Evolutionary conservation across 169 alveolate species (phyloP).

Genomic region (Plasmodium knowlesi): DNA sequence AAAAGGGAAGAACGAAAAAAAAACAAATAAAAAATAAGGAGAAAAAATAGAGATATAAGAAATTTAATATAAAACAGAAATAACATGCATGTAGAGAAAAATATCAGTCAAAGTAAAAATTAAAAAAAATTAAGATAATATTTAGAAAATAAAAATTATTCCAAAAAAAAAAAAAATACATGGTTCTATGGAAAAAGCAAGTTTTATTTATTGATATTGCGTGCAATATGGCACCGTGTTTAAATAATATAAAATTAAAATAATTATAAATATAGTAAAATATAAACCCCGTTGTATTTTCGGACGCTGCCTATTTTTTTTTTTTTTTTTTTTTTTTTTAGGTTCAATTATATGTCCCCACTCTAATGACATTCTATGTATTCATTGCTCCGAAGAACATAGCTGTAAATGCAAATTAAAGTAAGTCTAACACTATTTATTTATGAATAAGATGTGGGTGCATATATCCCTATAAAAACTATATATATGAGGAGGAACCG

Average conservation of each 20-base stretch:
- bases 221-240: background rate
- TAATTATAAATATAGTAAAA: background rate
- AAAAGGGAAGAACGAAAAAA: background rate
- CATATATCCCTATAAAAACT: background rate
- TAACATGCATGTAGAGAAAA: background rate
- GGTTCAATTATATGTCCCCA: constrained; percentile 69
- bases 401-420: constrained; percentile 41
- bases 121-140: background rate
- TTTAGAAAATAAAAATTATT: background rate
- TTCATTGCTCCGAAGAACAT: constrained; percentile 53
- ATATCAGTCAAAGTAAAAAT: background rate
- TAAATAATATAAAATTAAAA: background rate
- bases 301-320: background rate
- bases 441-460: background rate
- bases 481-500: background rate
- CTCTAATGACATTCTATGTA: constrained; percentile 45
- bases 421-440: background rate
- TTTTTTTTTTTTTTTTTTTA: constrained; percentile 5
- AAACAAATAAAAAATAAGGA: background rate
- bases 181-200: background rate
- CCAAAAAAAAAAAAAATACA: background rate
- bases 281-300: background rate
- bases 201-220: background rate
- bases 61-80: background rate
- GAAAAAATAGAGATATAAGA: background rate